Base-by-base conservation (phyloP, 257 asterid species). In the Solanum medicagineum region DNA sequence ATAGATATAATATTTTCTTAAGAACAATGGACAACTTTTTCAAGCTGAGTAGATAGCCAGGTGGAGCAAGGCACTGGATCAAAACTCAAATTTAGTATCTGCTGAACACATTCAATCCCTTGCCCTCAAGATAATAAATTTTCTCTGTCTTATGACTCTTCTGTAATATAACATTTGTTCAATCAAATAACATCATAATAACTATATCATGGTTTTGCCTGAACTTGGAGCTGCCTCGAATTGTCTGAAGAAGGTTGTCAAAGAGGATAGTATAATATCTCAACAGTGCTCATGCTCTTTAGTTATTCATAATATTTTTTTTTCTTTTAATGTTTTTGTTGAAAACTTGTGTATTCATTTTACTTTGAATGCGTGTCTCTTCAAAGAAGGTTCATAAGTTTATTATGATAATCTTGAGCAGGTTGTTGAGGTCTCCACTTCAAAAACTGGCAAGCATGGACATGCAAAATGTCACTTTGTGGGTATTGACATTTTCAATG, bases 361-460 rank as follows among this genome's bases (percentile, higher is more conserved):
- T 47, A 24, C 51, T 83, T 81, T 80, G 36, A 40, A 63, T 22
- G 4, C 10, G 17, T 20, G 32, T 56, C 57, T 54, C 53, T 45
- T 71, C 17, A 42, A 59, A 60, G 62, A 70, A n/a, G 56, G 47
- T 60, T 49, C 17, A 40, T 57, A 19, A 73, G 40, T 45, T 59
- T 44, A 10, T 74, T 15, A 20, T 45, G 53, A 51, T 36, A 62
- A 66, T 68, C 20, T 44, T 82, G 84, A 6, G 63, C 88, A 91
- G 93, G 93, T 91, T 83, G 93, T 91, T 84, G 93, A 91, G 83
- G 93, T 91, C 84, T 91, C 93, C 57, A 91, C 93, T 68, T 91
- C 93, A 54, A 91, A 91, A 68, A 91, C 93, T 79, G 93, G 93
- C 84, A 91, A 91, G 88, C 92, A 91, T n/a, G 93, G 93, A 19